Conservation (phyloP, 2,329 filamentous ascomycete genomes). For the Huntiella bhutanensis region DNA sequence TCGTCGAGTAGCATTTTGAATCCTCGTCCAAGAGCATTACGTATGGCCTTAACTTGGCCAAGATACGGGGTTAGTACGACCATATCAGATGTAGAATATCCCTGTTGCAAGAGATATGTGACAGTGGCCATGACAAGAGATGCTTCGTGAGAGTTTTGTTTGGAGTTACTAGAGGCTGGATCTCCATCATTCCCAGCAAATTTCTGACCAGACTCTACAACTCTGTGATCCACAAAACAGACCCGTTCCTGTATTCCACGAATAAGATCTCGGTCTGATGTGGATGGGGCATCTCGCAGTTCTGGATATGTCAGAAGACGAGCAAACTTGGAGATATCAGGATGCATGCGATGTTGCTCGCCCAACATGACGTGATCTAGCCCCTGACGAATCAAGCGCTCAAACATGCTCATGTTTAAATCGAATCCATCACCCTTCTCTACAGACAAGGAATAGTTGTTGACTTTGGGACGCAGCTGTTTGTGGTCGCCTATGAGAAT, state of each 20-base stretch:
- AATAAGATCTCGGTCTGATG: slow-evolving; percentile 25
- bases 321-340: slow-evolving; percentile 43
- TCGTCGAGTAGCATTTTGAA: slow-evolving; percentile 51
- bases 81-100: slow-evolving; percentile 44
- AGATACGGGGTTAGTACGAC: slow-evolving; percentile 57
- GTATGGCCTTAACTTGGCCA: slow-evolving; percentile 43
- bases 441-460: slow-evolving; percentile 38
- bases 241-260: slow-evolving; percentile 40
- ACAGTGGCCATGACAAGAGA: slow-evolving; percentile 46
- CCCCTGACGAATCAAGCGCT: slow-evolving; percentile 40
- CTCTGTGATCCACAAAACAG: slow-evolving; percentile 44
- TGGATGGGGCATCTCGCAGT: slow-evolving; percentile 35
- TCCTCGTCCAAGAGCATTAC: slow-evolving; percentile 30
- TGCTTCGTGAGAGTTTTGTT: slow-evolving; percentile 43
- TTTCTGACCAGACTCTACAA: not conserved
- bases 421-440: slow-evolving; percentile 32
- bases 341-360: slow-evolving; percentile 50
- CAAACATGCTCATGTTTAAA: slow-evolving; percentile 38
- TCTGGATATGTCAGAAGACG: slow-evolving; percentile 41
- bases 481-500: slow-evolving; percentile 57
- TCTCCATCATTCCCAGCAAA: slow-evolving; percentile 28
- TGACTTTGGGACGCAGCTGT: slow-evolving; percentile 50
- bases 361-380: slow-evolving; percentile 33
- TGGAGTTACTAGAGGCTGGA: slow-evolving; percentile 20
- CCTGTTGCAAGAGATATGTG: slow-evolving; percentile 50